Evolutionary conservation across 306 rosid species (phyloP).

Genomic region (Fragaria iinumae): DNA sequence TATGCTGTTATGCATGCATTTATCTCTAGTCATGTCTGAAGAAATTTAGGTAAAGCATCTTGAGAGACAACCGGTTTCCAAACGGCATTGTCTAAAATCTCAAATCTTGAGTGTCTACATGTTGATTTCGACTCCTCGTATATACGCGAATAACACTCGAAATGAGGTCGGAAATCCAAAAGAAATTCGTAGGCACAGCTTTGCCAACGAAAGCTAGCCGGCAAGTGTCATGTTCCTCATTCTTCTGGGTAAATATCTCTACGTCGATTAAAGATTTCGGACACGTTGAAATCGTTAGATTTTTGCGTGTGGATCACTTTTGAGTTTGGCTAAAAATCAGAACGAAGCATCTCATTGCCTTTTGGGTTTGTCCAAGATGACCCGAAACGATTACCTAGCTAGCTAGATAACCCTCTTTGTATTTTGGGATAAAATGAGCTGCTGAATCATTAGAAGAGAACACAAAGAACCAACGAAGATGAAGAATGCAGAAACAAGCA

Average conservation of each 20-base stretch:
- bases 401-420: neutral
- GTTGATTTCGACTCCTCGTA: neutral
- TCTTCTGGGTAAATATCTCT: neutral
- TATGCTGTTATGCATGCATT: neutral
- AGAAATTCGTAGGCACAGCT: neutral
- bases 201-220: neutral
- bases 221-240: neutral
- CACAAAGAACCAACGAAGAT: neutral
- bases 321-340: neutral
- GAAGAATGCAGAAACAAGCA: too few species aligned
- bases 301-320: neutral
- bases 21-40: neutral
- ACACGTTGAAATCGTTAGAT: neutral
- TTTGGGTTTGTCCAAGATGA: neutral
- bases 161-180: neutral
- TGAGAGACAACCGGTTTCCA: neutral
- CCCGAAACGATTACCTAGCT: neutral
- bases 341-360: neutral
- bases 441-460: neutral
- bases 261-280: neutral
- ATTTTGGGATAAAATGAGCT: neutral
- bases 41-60: neutral
- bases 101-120: neutral
- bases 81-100: neutral
- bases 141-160: neutral